Conservation (phyloP, 75 land plant genomes). For the Adiantum capillusveneris region DNA sequence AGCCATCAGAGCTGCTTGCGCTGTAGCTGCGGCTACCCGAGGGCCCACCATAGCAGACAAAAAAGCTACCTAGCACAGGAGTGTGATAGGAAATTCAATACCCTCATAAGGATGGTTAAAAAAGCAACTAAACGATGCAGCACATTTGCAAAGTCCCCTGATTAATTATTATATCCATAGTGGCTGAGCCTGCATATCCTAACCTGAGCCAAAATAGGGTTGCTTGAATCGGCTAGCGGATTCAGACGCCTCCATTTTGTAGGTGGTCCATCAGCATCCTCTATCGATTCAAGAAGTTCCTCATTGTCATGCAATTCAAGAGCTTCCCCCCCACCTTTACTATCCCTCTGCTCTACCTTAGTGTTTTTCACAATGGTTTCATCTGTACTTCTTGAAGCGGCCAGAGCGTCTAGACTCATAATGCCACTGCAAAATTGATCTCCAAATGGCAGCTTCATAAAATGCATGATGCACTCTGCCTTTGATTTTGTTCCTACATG, state of each 20-base stretch:
- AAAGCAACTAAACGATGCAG: too few species aligned
- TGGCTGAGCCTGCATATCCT: background rate
- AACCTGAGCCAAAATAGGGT: constrained; percentile 94
- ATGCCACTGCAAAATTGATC: constrained; percentile 42
- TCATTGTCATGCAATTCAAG: background rate
- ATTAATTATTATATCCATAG: background rate
- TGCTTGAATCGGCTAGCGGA: constrained; percentile 83
- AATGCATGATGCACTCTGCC: constrained; percentile 76
- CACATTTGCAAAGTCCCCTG: too few species aligned
- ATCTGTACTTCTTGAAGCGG: too few species aligned
- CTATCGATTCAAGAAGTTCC: constrained; percentile 4
- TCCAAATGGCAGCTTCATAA: constrained; percentile 90
- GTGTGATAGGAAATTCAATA: too few species aligned
- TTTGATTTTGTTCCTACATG: constrained; percentile 71
- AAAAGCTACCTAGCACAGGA: constrained; percentile 58
- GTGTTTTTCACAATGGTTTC: constrained; percentile 1
- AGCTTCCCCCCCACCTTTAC: background rate
- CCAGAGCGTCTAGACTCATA: too few species aligned
- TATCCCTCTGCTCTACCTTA: constrained; percentile 4
- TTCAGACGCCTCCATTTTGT: constrained; percentile 42
- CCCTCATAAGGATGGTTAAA: too few species aligned
- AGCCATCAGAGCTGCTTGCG: constrained; percentile 71
- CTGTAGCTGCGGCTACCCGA: constrained; percentile 72
- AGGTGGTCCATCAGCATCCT: constrained; percentile 9
- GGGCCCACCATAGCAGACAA: constrained; percentile 65